These are phyloP conservation scores for Verticillium dahliae DNA, from an alignment of 2,329 filamentous ascomycete genomes.

Conservation along the genomic window DNA sequence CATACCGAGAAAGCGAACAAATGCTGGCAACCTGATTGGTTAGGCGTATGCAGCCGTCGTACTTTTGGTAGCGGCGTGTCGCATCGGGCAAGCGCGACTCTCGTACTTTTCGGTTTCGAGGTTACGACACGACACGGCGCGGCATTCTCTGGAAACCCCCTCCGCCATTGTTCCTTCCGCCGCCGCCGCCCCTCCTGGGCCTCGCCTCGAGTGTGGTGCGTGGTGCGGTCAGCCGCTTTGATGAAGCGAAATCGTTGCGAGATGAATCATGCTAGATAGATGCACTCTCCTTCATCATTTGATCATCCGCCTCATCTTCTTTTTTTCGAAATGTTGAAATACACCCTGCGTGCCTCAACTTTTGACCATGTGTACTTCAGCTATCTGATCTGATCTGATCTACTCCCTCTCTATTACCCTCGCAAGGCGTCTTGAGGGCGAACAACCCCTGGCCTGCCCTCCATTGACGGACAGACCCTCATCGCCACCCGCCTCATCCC, in stretches of 20 bases:
- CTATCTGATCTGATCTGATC: no score
- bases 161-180: background rate
- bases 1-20: background rate
- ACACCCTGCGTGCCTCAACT: no score
- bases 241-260: background rate
- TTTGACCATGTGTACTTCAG: no score
- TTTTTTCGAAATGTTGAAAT: background rate
- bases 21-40: background rate
- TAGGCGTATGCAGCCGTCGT: conserved; percentile 1
- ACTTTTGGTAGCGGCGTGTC: background rate
- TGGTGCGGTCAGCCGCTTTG: background rate
- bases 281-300: background rate
- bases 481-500: background rate
- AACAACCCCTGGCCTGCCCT: background rate
- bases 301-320: no score
- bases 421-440: background rate
- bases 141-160: background rate
- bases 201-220: background rate
- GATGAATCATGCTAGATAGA: background rate
- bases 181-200: background rate
- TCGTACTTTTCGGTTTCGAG: conserved; percentile 1
- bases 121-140: background rate
- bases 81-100: background rate
- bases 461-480: background rate
- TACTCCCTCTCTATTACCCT: background rate